Evolutionary conservation across 129 eudicot genomes (phyloP), one percentile per base, ranked within the genome.

Genomic region (Pittosporum tobira): DNA sequence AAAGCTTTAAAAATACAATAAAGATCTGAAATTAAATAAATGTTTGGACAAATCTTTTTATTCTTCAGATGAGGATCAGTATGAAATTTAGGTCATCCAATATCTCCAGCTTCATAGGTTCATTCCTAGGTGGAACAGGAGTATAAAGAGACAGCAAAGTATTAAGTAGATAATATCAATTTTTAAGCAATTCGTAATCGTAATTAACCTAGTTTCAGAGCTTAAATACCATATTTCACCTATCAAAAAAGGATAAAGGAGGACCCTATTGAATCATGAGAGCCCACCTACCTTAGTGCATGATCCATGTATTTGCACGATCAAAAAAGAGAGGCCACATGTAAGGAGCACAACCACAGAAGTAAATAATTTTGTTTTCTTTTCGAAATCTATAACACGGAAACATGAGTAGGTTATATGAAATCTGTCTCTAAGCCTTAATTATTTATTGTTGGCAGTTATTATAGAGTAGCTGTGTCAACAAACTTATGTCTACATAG

Each of bases 41-140:
- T 23, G 25, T n/a, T 55, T 70, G 27, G 36, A n/a, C 69, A 20
- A 57, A 84, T 88, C 94, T 80, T 77, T 42, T 73, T 77, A 34
- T 55, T n/a, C 61, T 58, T 73, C 37, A 51, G 72, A 50, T 61
- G 82, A 34, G 85, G 83, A 69, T 67, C 79, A 31, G 75, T 62
- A 68, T 62, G 57, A 22, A 64, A 62, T 49, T 74, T 67, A 16
- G 73, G 48, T 58, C 22, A 54, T 51, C 54, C 71, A 36, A 6
- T 56, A 58, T 71, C 70, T 43, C 47, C 72, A 30, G 65, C 60
- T 72, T 71, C 71, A 68, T 54, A 53, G 48, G 25, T 40, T 70
- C 77, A 72, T 25, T 45, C 71, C 84, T 84, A 61, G 23, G 40
- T 1, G 9, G 46, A 38, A 42, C 19, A 31, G 27, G 47, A 57